These are phyloP conservation scores for Metarhizium humberi DNA, from an alignment of 2,329 filamentous ascomycete species.

Conservation along the genomic window DNA sequence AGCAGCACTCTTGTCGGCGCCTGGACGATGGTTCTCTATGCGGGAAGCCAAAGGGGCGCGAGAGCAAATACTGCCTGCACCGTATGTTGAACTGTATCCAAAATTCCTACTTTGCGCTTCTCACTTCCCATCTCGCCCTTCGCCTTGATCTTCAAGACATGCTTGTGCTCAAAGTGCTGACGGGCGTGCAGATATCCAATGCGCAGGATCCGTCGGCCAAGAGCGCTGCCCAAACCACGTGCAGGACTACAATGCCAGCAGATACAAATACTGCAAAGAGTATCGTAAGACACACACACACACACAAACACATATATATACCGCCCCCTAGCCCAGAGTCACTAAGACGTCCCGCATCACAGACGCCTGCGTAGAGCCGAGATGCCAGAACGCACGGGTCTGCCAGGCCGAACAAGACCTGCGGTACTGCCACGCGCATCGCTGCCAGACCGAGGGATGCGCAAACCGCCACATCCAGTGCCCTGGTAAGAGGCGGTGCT, in stretches of 20 bases:
- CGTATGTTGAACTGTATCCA: not conserved
- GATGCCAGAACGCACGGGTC: not conserved
- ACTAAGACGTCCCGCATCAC: not conserved
- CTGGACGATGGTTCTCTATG: not conserved
- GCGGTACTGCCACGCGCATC: not conserved
- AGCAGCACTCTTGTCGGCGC: constrained; percentile 2
- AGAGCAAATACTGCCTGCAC: not conserved
- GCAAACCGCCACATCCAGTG: not conserved
- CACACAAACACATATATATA: no score
- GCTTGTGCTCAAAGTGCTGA: no score
- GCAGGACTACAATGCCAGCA: not conserved
- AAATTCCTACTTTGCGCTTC: not conserved
- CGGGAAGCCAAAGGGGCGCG: not conserved
- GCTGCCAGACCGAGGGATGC: not conserved
- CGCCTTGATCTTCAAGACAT: no score
- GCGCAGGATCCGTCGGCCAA: not conserved
- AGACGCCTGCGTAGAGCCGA: not conserved
- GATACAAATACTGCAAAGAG: not conserved
- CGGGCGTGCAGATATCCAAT: not conserved
- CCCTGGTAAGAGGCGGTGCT: no score
- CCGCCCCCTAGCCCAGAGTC: not conserved
- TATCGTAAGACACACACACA: not conserved
- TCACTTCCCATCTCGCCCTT: not conserved
- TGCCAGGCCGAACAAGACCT: not conserved
- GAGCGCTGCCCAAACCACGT: not conserved